phyloP scores from a whole-genome alignment of 1,139 yeast genomes.

The Geotrichum cucujoidarum region DNA sequence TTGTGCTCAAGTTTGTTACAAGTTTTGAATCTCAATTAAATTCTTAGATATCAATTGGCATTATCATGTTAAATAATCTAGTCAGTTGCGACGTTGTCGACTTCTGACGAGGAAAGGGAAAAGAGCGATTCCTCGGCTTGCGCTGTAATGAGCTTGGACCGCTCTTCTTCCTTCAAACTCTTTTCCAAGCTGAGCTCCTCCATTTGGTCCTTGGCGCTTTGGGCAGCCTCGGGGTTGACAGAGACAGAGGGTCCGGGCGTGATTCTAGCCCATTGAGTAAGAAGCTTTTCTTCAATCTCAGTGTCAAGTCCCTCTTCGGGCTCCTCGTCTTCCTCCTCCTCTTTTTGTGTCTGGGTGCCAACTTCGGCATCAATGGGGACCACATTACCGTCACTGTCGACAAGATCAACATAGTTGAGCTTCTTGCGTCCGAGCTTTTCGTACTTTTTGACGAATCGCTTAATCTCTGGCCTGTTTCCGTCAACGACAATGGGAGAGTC shows the following conservation, averaged over 20 bases:
- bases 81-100: too few species aligned
- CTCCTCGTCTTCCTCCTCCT: slow-evolving; percentile 14
- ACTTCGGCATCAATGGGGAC: slow-evolving; percentile 9
- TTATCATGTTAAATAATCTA: too few species aligned
- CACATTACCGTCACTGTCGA: slow-evolving; percentile 14
- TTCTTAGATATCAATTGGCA: too few species aligned
- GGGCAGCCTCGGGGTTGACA: slow-evolving; percentile 10
- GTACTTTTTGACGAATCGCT: slow-evolving; percentile 20
- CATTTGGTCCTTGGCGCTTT: slow-evolving; percentile 14
- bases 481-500: slow-evolving; percentile 14
- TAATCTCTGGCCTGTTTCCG: slow-evolving; percentile 19
- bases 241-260: slow-evolving; percentile 24
- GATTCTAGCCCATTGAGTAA: slow-evolving; percentile 24
- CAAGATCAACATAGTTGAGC: slow-evolving; percentile 10
- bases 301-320: slow-evolving; percentile 10
- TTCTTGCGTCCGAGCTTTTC: slow-evolving; percentile 16
- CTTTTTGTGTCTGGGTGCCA: background rate
- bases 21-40: too few species aligned
- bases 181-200: background rate
- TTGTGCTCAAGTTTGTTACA: too few species aligned
- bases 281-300: slow-evolving; percentile 17
- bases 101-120: too few species aligned
- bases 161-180: background rate
- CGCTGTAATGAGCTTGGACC: background rate
- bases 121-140: background rate